Evolutionary conservation across 805 yeast species (phyloP).

Genomic region (Yarrowia hollandica): DNA sequence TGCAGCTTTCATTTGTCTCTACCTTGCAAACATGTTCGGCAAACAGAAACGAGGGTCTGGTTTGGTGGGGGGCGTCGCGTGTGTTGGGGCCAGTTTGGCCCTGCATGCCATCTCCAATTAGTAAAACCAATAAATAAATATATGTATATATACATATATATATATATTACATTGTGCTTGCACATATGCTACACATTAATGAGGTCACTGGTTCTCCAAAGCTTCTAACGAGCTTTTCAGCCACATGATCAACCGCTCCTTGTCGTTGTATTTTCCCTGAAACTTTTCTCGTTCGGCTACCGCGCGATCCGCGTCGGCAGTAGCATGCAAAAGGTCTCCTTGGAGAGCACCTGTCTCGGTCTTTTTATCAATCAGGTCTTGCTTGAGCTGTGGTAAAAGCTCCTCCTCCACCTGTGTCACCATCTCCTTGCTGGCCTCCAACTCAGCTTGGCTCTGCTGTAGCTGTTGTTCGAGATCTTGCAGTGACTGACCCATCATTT

Average conservation of each 20-base stretch:
- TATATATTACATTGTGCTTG: too few species aligned
- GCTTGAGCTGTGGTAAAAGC: conserved; percentile 7
- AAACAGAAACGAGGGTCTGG: neutral
- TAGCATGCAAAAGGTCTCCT: conserved; percentile 4
- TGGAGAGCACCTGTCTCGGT: conserved; percentile 13
- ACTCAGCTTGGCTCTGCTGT: neutral
- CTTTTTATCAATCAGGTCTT: neutral
- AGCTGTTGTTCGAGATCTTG: neutral
- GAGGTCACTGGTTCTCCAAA: neutral
- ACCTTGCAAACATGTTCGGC: neutral
- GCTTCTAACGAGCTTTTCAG: neutral
- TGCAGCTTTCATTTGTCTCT: neutral
- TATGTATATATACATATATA: neutral
- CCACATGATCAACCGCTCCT: conserved; percentile 16
- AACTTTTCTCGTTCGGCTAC: conserved; percentile 26
- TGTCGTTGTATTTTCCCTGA: conserved; percentile 23
- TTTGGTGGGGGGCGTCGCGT: neutral
- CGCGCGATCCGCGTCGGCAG: conserved; percentile 11
- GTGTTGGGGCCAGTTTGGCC: neutral
- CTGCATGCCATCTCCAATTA: neutral
- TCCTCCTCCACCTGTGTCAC: neutral
- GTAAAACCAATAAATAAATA: neutral
- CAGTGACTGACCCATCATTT: conserved; percentile 6
- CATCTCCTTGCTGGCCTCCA: conserved; percentile 11
- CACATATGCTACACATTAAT: too few species aligned